Evolutionary conservation across 2,329 filamentous ascomycete species (phyloP), one percentile per base, ranked within the genome.

Genomic region (Biscogniauxia mediterranea): DNA sequence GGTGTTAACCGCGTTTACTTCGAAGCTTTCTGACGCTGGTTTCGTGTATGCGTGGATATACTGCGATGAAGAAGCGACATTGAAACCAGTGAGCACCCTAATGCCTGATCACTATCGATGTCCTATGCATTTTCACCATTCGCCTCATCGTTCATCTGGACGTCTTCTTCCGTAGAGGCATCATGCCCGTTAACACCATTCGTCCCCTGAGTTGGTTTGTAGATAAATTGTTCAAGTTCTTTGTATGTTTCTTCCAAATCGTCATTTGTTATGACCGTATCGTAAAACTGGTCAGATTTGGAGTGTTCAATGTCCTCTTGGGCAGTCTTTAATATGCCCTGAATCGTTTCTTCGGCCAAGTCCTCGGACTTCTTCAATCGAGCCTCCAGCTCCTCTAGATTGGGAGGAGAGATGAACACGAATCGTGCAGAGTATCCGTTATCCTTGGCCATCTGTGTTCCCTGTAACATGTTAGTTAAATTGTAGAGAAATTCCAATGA

Each of bases 371-470:
- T 75, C 56, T 78, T 76, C 49, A 86, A 66, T 32, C 80, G 76
- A 51, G 68, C 57, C 62, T 79, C 76, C 9, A 82, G 67, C 3
- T 70, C 71, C 23, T 76, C 74, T 20, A 74, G 57, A 50, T 68
- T 72, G 0, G 82, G 74, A 2, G 82, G 79, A 32, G 77, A 75
- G 63, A 89, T 68, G 62, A 85, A 81, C 57, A 88, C 73, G 65
- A 81, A 83, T 5, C 85, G 82, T 1, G 84, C 85, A 26, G 78
- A 70, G 60, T 84, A 87, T 54, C 78, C 81, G 68, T 83, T 81
- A 60, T 86, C 84, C 63, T 82, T 85, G 61, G 84, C 81, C 68
- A 84, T 83, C 68, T 85, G 80, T 6, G 81, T 79, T 21, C 83
- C 81, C 85, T 86, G 54, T 32, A 3, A 53, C 6, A 17, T 38